Evolutionary conservation across 2,329 filamentous ascomycete genomes (phyloP).

Genomic region (Decorospora gaudefroyi): DNA sequence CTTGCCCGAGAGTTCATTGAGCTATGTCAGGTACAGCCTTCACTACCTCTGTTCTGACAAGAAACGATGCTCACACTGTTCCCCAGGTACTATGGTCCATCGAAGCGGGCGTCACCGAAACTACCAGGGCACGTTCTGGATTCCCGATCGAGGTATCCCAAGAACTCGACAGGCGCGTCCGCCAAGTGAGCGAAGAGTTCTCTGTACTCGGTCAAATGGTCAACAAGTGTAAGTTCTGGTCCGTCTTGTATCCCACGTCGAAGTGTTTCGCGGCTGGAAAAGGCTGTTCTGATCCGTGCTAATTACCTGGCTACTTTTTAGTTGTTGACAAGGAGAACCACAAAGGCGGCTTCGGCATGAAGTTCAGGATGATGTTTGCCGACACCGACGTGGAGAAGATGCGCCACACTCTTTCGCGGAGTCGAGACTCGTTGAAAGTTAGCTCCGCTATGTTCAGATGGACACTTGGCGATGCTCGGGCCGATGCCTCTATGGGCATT

Average conservation of each 20-base stretch:
- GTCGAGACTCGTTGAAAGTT: conserved; percentile 65
- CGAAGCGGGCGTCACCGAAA: conserved; percentile 62
- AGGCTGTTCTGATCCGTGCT: neutral
- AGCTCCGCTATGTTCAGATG: conserved; percentile 68
- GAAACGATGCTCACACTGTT: neutral
- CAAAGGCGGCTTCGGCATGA: conserved; percentile 64
- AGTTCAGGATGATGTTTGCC: conserved; percentile 61
- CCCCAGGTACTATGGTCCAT: conserved; percentile 70
- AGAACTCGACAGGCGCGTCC: conserved; percentile 69
- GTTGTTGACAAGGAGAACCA: conserved; percentile 64
- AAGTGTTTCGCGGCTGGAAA: too few species aligned
- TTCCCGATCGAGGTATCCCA: conserved; percentile 64
- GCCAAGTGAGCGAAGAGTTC: conserved; percentile 65
- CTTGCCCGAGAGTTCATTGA: conserved; percentile 70
- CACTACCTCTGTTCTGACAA: neutral
- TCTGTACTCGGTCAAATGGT: conserved; percentile 67
- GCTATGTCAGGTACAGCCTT: conserved; percentile 40
- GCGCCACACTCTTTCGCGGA: conserved; percentile 60
- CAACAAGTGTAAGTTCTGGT: conserved; percentile 47
- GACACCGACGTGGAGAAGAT: conserved; percentile 66
- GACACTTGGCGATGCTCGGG: conserved; percentile 62
- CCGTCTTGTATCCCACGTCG: too few species aligned
- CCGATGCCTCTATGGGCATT: conserved; percentile 65
- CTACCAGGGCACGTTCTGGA: conserved; percentile 54
- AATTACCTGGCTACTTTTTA: conserved; percentile 6